Conservation (phyloP, 352 stramenopile species). For the Pythium aphanidermatum region DNA sequence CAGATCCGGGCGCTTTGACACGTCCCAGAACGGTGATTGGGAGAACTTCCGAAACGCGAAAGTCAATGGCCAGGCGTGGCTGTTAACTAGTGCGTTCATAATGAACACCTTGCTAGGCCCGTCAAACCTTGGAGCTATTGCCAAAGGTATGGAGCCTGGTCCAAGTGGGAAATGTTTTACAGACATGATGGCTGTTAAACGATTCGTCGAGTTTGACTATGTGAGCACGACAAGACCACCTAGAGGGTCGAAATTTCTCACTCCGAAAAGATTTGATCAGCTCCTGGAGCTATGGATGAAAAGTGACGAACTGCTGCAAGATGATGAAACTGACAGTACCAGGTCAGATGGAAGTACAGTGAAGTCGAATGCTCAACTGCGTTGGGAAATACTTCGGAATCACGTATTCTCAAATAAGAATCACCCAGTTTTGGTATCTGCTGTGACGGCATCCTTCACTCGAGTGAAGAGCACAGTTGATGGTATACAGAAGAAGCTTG, state of each 20-base stretch:
- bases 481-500: conserved; percentile 20
- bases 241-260: conserved; percentile 43
- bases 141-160: too few species aligned
- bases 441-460: too few species aligned
- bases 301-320: conserved; percentile 14
- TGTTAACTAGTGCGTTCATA: conserved; percentile 67
- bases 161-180: too few species aligned
- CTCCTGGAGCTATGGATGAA: conserved; percentile 33
- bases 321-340: conserved; percentile 3
- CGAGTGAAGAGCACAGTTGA: conserved; percentile 23
- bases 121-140: conserved; percentile 16
- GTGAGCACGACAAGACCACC: conserved; percentile 72
- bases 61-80: conserved; percentile 45
- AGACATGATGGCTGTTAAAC: too few species aligned
- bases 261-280: conserved; percentile 49
- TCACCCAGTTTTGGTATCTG: neutral
- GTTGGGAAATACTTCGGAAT: conserved; percentile 34
- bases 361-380: conserved; percentile 24
- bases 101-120: conserved; percentile 54
- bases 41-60: conserved; percentile 86
- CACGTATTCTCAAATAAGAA: conserved; percentile 15
- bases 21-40: conserved; percentile 83
- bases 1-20: conserved; percentile 46
- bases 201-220: conserved; percentile 63
- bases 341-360: neutral